Conservation (phyloP, 2,329 filamentous ascomycete species). For the Thelonectria blattea region DNA sequence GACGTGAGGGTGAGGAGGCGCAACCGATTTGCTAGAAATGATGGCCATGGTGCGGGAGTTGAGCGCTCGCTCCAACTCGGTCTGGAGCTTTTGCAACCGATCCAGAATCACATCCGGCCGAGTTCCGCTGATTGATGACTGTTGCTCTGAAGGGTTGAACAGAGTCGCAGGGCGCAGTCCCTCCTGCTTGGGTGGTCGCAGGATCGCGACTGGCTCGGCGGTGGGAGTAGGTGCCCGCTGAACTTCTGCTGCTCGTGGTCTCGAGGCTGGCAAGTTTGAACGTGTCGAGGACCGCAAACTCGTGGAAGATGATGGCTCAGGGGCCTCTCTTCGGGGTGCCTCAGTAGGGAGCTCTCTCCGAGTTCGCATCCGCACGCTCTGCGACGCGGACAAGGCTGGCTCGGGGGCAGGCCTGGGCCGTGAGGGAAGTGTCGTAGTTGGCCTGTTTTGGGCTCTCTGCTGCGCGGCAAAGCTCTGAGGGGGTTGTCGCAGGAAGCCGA, state of each 20-base stretch:
- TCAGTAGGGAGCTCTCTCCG: slow-evolving; percentile 40
- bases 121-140: slow-evolving; percentile 57
- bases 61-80: slow-evolving; percentile 66
- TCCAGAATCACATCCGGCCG: slow-evolving; percentile 64
- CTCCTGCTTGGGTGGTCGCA: slow-evolving; percentile 39
- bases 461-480: slow-evolving; percentile 72
- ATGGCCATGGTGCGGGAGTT: slow-evolving; percentile 69
- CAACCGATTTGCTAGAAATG: slow-evolving; percentile 59
- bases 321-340: slow-evolving; percentile 28
- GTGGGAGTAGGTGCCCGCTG: slow-evolving; percentile 38
- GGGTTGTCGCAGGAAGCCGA: slow-evolving; percentile 57
- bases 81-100: slow-evolving; percentile 61
- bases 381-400: slow-evolving; percentile 34
- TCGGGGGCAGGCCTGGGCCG: slow-evolving; percentile 38
- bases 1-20: slow-evolving; percentile 65
- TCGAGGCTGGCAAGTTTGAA: slow-evolving; percentile 36
- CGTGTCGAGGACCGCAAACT: slow-evolving; percentile 40
- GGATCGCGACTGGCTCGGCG: slow-evolving; percentile 30
- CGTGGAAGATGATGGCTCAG: slow-evolving; percentile 33
- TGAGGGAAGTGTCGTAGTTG: slow-evolving; percentile 38
- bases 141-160: slow-evolving; percentile 61
- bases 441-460: slow-evolving; percentile 63
- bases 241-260: slow-evolving; percentile 37
- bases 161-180: slow-evolving; percentile 53
- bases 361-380: slow-evolving; percentile 39